These are phyloP conservation scores for Silene vulgaris DNA, from an alignment of 179 eudicot species.

Conservation along the genomic window DNA sequence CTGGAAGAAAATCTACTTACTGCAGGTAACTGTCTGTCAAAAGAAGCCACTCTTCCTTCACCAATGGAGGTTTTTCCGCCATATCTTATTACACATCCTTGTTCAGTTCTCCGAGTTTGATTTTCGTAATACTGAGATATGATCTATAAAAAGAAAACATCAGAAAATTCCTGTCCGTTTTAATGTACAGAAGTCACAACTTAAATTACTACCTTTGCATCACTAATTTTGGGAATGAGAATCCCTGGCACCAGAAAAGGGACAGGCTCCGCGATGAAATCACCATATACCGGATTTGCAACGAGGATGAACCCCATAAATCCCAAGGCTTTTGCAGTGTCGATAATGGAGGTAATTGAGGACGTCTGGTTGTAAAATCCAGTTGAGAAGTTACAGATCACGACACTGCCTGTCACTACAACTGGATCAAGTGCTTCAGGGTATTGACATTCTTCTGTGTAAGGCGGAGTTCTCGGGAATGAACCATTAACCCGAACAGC, in stretches of 20 bases:
- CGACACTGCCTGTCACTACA: slow-evolving; percentile 55
- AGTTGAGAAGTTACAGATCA: slow-evolving; percentile 73
- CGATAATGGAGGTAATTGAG: slow-evolving; percentile 50
- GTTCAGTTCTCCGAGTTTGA: slow-evolving; percentile 42
- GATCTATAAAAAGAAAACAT: slow-evolving; percentile 38
- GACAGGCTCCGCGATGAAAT: slow-evolving; percentile 73
- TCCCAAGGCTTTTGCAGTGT: slow-evolving; percentile 54
- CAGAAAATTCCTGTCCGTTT: not conserved
- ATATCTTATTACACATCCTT: slow-evolving; percentile 40
- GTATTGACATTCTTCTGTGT: slow-evolving; percentile 71
- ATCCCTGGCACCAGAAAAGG: slow-evolving; percentile 77
- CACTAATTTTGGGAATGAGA: slow-evolving; percentile 68
- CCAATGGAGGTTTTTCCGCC: slow-evolving; percentile 64
- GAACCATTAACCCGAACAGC: slow-evolving; percentile 51
- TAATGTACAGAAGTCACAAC: not conserved
- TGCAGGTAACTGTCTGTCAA: slow-evolving; percentile 47
- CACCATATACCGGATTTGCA: slow-evolving; percentile 75
- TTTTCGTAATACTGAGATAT: slow-evolving; percentile 56
- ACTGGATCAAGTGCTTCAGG: slow-evolving; percentile 73
- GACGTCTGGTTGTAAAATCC: slow-evolving; percentile 82
- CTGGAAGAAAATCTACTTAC: slow-evolving; percentile 88
- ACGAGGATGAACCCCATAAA: slow-evolving; percentile 65
- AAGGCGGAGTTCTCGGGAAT: slow-evolving; percentile 56
- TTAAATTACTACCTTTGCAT: slow-evolving; percentile 47
- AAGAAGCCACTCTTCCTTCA: slow-evolving; percentile 75